These are phyloP conservation scores for Leccinum subgranulosum DNA, from an alignment of 768 basidiomycete genomes.

Conservation along the genomic window DNA sequence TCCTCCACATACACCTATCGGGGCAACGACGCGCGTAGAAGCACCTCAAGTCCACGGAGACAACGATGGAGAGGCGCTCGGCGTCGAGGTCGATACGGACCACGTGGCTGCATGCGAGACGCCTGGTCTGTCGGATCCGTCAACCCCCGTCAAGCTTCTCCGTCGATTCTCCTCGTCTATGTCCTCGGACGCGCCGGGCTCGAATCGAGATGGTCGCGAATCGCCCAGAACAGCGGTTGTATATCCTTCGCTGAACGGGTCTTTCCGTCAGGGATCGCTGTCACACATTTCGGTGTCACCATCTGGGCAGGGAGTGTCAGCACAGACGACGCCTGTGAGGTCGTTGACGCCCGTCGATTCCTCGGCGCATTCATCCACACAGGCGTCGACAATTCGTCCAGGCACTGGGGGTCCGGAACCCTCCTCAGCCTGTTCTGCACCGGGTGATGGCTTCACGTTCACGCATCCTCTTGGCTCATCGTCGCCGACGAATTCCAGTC, in stretches of 20 bases:
- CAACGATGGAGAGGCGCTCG: conserved; percentile 6
- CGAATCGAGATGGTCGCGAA: conserved; percentile 2
- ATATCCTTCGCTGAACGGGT: conserved; percentile 25
- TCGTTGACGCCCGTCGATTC: conserved; percentile 5
- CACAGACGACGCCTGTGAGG: conserved; percentile 12
- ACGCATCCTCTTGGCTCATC: conserved; percentile 4
- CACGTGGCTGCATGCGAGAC: background rate
- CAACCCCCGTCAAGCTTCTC: conserved; percentile 16
- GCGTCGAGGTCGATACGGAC: conserved; percentile 6
- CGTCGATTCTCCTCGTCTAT: conserved; percentile 9
- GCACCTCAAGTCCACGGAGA: conserved; percentile 12
- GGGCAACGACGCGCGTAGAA: conserved; percentile 7
- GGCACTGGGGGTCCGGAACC: no score
- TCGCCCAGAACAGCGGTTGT: conserved; percentile 16
- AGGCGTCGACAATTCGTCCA: background rate
- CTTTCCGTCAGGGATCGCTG: conserved; percentile 15
- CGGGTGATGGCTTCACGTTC: conserved; percentile 1
- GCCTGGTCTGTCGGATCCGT: conserved; percentile 11
- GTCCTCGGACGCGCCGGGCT: background rate
- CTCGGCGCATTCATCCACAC: background rate
- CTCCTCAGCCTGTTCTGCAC: background rate
- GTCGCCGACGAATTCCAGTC: conserved; percentile 4
- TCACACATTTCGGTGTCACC: background rate
- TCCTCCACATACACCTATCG: conserved; percentile 25
- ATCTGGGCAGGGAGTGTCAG: conserved; percentile 1